Evolutionary conservation across 768 basidiomycete genomes (phyloP).

Genomic region (Suillus cothurnatus): DNA sequence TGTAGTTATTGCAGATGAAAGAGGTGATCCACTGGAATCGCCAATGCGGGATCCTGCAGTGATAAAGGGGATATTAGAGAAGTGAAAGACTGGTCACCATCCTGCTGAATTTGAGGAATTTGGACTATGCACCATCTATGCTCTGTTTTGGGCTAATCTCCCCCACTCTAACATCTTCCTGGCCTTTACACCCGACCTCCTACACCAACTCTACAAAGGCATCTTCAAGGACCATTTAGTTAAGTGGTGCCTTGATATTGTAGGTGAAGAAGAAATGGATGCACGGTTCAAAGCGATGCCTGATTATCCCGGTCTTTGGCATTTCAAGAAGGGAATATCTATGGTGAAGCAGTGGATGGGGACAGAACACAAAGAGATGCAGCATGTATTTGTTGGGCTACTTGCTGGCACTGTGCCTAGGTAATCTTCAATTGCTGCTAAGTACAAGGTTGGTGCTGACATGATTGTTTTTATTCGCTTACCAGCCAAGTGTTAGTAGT

Average conservation of each 20-base stretch:
- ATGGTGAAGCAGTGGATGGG: constrained; percentile 45
- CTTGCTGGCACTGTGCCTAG: constrained; percentile 25
- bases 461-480: neutral
- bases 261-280: constrained; percentile 25
- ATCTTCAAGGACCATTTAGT: constrained; percentile 48
- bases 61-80: neutral
- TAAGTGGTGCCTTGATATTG: no score
- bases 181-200: constrained; percentile 40
- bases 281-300: constrained; percentile 17
- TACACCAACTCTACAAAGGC: constrained; percentile 52
- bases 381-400: constrained; percentile 35
- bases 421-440: no score
- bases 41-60: neutral
- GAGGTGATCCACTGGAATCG: constrained; percentile 5
- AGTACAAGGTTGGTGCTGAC: no score
- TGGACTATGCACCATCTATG: constrained; percentile 2
- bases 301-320: constrained; percentile 14
- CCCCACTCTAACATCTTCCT: constrained; percentile 43
- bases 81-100: constrained; percentile 4
- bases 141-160: constrained; percentile 46
- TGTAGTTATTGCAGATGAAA: neutral
- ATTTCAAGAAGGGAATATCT: constrained; percentile 47
- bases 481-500: constrained; percentile 20
- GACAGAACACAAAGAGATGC: constrained; percentile 41
- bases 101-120: constrained; percentile 7